phyloP scores from a whole-genome alignment of 495 filamentous ascomycete species.

The Lindgomyces ingoldianus region DNA sequence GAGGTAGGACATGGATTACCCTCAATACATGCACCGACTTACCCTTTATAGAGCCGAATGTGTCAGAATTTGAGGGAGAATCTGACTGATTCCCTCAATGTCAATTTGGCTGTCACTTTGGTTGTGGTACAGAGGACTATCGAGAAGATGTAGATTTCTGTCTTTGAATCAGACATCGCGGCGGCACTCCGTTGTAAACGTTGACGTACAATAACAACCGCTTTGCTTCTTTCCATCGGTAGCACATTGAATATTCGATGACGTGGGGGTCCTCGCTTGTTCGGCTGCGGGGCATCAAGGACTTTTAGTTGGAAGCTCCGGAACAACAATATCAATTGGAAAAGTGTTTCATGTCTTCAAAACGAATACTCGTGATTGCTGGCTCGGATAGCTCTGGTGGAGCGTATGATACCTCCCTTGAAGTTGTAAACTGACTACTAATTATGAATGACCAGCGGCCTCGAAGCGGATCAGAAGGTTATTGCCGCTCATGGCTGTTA shows the following conservation, averaged over 20 bases:
- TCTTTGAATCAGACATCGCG: no score
- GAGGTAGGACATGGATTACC: slow-evolving; percentile 36
- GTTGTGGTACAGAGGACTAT: neutral
- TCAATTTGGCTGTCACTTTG: neutral
- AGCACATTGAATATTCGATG: neutral
- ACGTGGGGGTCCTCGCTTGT: neutral
- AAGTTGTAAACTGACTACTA: neutral
- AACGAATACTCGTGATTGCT: slow-evolving; percentile 73
- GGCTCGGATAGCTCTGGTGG: slow-evolving; percentile 86
- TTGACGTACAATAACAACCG: no score
- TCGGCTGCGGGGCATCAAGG: neutral
- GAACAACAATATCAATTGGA: neutral
- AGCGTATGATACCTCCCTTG: slow-evolving; percentile 59
- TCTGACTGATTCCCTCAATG: slow-evolving; percentile 31
- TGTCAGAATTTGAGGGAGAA: slow-evolving; percentile 46
- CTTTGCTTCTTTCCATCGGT: no score
- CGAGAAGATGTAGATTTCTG: no score
- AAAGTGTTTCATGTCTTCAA: slow-evolving; percentile 24
- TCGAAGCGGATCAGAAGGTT: slow-evolving; percentile 96
- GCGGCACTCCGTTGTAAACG: no score
- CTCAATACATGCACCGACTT: no score
- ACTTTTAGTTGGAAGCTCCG: neutral
- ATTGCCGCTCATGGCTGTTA: slow-evolving; percentile 89
- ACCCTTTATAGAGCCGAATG: slow-evolving; percentile 42
- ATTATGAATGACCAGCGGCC: slow-evolving; percentile 60